A percentile compares a stretch with the other conserved stretches of the same genome.
Evolutionary conservation across 345 rosid genomes (phyloP).

Genomic region (Eucalyptus cladocalyx): DNA sequence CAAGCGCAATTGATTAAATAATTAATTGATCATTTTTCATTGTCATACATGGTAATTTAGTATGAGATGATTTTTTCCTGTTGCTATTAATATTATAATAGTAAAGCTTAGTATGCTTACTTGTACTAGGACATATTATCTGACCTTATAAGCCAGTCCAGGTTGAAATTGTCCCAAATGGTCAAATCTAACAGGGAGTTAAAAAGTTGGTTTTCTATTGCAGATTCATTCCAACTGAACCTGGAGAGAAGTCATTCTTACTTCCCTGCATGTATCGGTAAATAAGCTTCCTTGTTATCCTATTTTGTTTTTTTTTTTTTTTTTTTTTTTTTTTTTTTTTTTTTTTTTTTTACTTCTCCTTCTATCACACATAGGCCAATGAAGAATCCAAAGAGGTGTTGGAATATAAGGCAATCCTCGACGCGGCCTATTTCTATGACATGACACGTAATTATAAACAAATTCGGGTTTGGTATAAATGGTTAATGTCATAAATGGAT

Average conservation of each 20-base stretch:
- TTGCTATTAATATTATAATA: background rate
- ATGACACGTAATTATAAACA: too few relatives aligned
- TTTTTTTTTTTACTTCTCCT: too few relatives aligned
- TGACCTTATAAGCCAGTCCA: background rate
- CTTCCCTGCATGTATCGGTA: too few relatives aligned
- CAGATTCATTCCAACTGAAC: background rate
- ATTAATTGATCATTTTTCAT: background rate
- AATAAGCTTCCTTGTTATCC: too few relatives aligned
- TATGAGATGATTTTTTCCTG: background rate
- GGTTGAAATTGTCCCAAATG: background rate
- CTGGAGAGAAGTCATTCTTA: background rate
- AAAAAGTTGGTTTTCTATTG: background rate
- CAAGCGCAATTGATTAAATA: background rate
- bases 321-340: rapidly evolving
- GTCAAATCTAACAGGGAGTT: background rate
- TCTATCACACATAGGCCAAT: too few relatives aligned
- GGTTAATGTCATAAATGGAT: too few relatives aligned
- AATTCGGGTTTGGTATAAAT: too few relatives aligned
- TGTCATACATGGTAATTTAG: background rate
- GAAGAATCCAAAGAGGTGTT: too few relatives aligned
- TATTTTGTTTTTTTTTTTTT: too few relatives aligned
- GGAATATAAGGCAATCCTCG: too few relatives aligned
- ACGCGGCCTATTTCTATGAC: too few relatives aligned
- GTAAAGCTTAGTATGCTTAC: background rate
- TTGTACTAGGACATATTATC: background rate